A percentile compares a stretch with the other conserved stretches of the same genome.
These are phyloP conservation scores for Trichophyton equinum DNA, from an alignment of 2,329 filamentous ascomycete species.

Conservation along the genomic window DNA sequence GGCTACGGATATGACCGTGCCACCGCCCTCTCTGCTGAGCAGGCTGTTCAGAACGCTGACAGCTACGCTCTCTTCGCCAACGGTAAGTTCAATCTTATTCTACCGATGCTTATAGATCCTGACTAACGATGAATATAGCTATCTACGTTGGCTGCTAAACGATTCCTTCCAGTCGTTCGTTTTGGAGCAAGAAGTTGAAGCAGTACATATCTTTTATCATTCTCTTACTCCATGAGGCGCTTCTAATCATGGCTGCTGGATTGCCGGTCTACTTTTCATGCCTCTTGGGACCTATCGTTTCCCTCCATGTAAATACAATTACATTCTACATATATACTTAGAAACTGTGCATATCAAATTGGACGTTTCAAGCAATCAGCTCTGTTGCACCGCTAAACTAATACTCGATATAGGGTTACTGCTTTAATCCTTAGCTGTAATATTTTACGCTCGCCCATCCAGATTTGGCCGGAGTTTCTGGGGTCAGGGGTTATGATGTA, in stretches of 20 bases:
- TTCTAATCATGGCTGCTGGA: not conserved
- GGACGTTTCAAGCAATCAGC: not conserved
- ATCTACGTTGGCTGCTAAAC: slow-evolving; percentile 6
- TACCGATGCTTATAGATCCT: not conserved
- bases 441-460: too few relatives aligned
- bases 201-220: not conserved
- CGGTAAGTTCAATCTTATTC: slow-evolving; percentile 19
- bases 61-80: slow-evolving; percentile 46
- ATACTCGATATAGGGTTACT: not conserved
- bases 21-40: slow-evolving; percentile 33
- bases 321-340: not conserved
- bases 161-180: not conserved
- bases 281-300: not conserved
- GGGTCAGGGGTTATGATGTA: too few relatives aligned
- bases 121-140: slow-evolving; percentile 3
- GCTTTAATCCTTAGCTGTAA: too few relatives aligned
- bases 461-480: too few relatives aligned
- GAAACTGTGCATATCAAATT: not conserved
- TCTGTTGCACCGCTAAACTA: not conserved
- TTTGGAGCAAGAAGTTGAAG: not conserved
- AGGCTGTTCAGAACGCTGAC: slow-evolving; percentile 54
- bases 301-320: not conserved
- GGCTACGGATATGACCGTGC: slow-evolving; percentile 45
- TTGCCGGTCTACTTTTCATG: not conserved
- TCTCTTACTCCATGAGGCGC: not conserved